Base-by-base conservation (phyloP, 2,329 filamentous ascomycete genomes). In the Clonostachys sp. region DNA sequence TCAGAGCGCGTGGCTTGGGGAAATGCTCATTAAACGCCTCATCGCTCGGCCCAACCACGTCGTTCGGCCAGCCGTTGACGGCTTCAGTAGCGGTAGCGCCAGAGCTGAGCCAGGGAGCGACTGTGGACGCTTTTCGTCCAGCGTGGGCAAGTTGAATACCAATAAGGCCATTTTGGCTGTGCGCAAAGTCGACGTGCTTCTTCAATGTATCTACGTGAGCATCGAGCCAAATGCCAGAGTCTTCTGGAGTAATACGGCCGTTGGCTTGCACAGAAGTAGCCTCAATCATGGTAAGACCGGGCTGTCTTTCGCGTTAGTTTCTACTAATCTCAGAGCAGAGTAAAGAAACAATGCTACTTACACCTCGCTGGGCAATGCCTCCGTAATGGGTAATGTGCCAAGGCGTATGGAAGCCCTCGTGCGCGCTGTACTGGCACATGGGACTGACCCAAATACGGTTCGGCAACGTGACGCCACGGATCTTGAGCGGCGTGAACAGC, bases 301-400 rank as follows among this genome's bases (percentile, higher is more conserved):
- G 59, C 60, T 62, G 10, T 10, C 24, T 12, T 17, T 17, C 12
- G 2, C 33, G 20, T 20, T 12, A 13, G 35, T 54, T 17, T 52
- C 47, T 41, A 4, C 30, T 17, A 12, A n/a, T 12, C 78, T 13
- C 14, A 12, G 9, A 39, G 35, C 24, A 24, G 24, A 24, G 2
- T 10, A 7, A 10, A 38, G 20, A 30, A 4, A 18, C n/a, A 30
- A 12, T 9, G 9, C 2, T 10, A 51, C 55, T 55, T 55, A 64
- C 83, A 1, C 87, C 87, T 4, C 86, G 81, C 55, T 82, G 77
- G 24, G 84, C 71, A 53, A 91, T 89, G 17, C 85, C 84, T 16
- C 87, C 87, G 33, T 89, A 71, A 55, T 91, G 87, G 3, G 86
- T 80, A 35, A 85, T 63, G 61, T 91, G 87, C 85, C 86, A 91